A percentile compares a stretch with the other conserved stretches of the same genome.
These are phyloP conservation scores for Zasmidium cellare DNA, from an alignment of 2,329 filamentous ascomycete genomes.

Conservation along the genomic window DNA sequence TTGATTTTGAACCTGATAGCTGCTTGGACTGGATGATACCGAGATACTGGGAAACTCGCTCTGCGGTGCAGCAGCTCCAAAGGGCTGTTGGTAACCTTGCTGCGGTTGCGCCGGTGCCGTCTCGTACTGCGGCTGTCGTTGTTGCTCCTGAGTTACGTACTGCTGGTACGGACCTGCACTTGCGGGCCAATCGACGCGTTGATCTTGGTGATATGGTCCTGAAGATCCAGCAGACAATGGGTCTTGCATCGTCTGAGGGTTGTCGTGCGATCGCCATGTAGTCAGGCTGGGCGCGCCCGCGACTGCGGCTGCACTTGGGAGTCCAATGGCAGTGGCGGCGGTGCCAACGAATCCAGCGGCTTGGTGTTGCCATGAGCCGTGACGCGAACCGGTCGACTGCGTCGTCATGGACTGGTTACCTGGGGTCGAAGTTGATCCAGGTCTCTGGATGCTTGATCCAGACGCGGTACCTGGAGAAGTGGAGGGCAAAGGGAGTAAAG, in stretches of 20 bases:
- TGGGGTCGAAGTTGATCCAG: slow-evolving; percentile 28
- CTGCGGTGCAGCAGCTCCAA: slow-evolving; percentile 14
- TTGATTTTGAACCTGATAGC: slow-evolving; percentile 21
- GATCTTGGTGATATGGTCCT: slow-evolving; percentile 17
- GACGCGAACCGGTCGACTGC: slow-evolving; percentile 25
- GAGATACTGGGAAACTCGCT: slow-evolving; percentile 27
- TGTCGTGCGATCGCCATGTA: slow-evolving; percentile 33
- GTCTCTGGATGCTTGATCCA: slow-evolving; percentile 27
- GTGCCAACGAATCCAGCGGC: slow-evolving; percentile 17
- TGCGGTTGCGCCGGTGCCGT: slow-evolving; percentile 20
- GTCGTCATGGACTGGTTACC: slow-evolving; percentile 28
- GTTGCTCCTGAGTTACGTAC: slow-evolving; percentile 25
- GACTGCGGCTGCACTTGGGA: slow-evolving; percentile 18
- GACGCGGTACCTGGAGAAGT: slow-evolving; percentile 25
- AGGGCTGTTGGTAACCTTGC: slow-evolving; percentile 17
- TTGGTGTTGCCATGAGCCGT: slow-evolving; percentile 31
- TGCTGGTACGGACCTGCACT: slow-evolving; percentile 23
- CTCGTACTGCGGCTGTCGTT: slow-evolving; percentile 26
- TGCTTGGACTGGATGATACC: slow-evolving; percentile 24
- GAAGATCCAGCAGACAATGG: slow-evolving; percentile 15
- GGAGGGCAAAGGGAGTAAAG: slow-evolving; percentile 23
- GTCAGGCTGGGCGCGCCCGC: slow-evolving; percentile 22
- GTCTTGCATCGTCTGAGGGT: slow-evolving; percentile 20
- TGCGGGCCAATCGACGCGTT: slow-evolving; percentile 25
- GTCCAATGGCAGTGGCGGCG: slow-evolving; percentile 16